Evolutionary conservation across 192 early-diverging fungal species (phyloP), one percentile per base, ranked within the genome.

Genomic region (Podila horticola): DNA sequence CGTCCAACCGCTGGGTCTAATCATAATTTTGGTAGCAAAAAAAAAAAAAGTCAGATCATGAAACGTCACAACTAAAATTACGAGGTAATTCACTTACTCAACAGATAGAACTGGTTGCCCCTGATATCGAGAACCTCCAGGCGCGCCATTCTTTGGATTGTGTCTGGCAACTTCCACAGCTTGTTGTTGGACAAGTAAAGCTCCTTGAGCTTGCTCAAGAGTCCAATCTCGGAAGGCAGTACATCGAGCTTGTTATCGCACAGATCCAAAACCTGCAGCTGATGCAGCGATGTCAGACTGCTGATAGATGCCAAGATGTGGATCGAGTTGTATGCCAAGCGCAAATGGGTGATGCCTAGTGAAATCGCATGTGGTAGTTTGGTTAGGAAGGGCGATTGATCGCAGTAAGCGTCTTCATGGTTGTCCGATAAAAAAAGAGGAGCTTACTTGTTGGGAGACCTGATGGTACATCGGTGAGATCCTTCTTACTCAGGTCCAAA

Each of bases 41-140:
- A 31, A 9, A 31, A 9, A 26, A 52, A 4, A 2, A 11, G 30
- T 17, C 49, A 11, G 58, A 60, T 26, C 58, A 52, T 15, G 17
- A 60, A 29, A 26, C 20, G 29, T 26, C 19, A 51, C 33, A 0
- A 22, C 0, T 22, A 33, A 10, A 64, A 38, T 2, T 4, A 19
- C 17, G 31, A 30, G n/a, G 55, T 11, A 20, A 13, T 4, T 0
- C 10, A 74, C 83, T 65, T 71, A 84, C 83, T 75, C 34, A 84
- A 45, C 0, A 71, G 62, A 66, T 84, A 75, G 33, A 84, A 67
- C 24, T 82, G 60, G 15, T 76, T 75, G 20, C 69, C 63, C 19
- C 83, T 62, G 10, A 84, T 52, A 64, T 84, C 83, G 2, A 84
- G 69, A 26, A 84, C 79, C 20, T 84, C 83, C 20, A 84, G 41